Percentiles rank a stretch among this genome's conserved stretches.
Conservation (phyloP, 371 early-diverging fungal genomes). For the Ordospora pajunii region DNA sequence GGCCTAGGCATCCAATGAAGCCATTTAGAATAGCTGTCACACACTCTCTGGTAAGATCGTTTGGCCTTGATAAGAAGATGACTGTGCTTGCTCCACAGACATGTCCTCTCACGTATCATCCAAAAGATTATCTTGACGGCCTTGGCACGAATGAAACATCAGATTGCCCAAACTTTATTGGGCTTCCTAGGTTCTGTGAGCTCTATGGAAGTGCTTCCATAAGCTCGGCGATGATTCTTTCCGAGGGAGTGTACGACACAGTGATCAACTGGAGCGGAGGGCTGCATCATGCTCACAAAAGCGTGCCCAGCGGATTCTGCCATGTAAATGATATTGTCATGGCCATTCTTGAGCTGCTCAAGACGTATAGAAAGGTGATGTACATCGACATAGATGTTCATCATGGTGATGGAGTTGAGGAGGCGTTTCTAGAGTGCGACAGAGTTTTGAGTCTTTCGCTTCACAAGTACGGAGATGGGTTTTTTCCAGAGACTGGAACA, state of each 20-base stretch:
- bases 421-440: constrained; percentile 77
- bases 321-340: constrained; percentile 86
- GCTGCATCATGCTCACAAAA: constrained; percentile 82
- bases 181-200: constrained; percentile 83
- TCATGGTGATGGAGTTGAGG: constrained; percentile 84
- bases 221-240: constrained; percentile 71
- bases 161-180: constrained; percentile 91
- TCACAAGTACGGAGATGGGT: constrained; percentile 81
- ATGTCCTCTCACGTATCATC: constrained; percentile 30
- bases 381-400: constrained; percentile 89
- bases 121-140: constrained; percentile 35
- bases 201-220: constrained; percentile 84
- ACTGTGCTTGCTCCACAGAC: constrained; percentile 66
- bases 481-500: constrained; percentile 82
- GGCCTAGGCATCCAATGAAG: constrained; percentile 85
- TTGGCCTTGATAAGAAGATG: constrained; percentile 85
- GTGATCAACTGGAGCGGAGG: constrained; percentile 89
- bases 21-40: constrained; percentile 93
- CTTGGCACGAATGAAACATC: constrained; percentile 62
- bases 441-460: constrained; percentile 81
- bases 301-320: constrained; percentile 83
- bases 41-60: constrained; percentile 84
- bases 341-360: constrained; percentile 72
- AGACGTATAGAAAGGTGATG: constrained; percentile 67
- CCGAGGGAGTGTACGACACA: constrained; percentile 68